Evolutionary conservation across 768 basidiomycete genomes (phyloP).

Genomic region (Boletus vermiculosoides): DNA sequence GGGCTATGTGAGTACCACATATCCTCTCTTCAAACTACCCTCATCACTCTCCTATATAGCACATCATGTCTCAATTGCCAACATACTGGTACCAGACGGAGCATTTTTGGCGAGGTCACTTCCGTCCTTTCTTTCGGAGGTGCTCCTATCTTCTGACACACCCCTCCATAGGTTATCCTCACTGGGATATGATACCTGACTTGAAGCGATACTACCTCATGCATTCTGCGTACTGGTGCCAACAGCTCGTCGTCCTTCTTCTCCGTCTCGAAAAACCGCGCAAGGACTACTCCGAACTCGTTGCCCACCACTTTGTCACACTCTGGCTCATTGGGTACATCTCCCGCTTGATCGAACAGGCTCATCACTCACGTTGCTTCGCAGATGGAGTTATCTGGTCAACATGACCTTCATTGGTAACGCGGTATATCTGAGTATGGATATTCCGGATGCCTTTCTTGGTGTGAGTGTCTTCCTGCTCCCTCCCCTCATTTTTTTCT

Average conservation of each 20-base stretch:
- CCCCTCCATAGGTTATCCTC: slow-evolving; percentile 66
- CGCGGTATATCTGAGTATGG: slow-evolving; percentile 95
- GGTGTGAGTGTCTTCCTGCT: slow-evolving; percentile 51
- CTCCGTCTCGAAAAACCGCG: slow-evolving; percentile 91
- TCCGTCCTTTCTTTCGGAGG: background rate
- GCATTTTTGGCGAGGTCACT: slow-evolving; percentile 79
- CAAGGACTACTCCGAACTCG: slow-evolving; percentile 84
- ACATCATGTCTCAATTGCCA: slow-evolving; percentile 77
- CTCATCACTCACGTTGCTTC: background rate
- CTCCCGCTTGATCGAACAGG: background rate
- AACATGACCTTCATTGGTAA: slow-evolving; percentile 88
- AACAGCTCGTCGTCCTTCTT: slow-evolving; percentile 84
- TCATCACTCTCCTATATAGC: slow-evolving; percentile 39
- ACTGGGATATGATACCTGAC: slow-evolving; percentile 81
- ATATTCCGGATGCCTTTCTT: slow-evolving; percentile 86
- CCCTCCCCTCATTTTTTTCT: background rate
- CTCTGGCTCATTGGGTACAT: slow-evolving; percentile 89
- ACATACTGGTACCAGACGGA: slow-evolving; percentile 86
- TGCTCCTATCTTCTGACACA: background rate
- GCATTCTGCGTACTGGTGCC: slow-evolving; percentile 92
- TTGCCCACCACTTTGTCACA: slow-evolving; percentile 90
- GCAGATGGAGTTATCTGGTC: slow-evolving; percentile 78
- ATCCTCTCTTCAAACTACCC: background rate
- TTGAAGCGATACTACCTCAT: slow-evolving; percentile 93
- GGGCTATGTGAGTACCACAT: slow-evolving; percentile 63